Evolutionary conservation across 2,329 filamentous ascomycete species (phyloP).

Genomic region (Thelonectria olida): DNA sequence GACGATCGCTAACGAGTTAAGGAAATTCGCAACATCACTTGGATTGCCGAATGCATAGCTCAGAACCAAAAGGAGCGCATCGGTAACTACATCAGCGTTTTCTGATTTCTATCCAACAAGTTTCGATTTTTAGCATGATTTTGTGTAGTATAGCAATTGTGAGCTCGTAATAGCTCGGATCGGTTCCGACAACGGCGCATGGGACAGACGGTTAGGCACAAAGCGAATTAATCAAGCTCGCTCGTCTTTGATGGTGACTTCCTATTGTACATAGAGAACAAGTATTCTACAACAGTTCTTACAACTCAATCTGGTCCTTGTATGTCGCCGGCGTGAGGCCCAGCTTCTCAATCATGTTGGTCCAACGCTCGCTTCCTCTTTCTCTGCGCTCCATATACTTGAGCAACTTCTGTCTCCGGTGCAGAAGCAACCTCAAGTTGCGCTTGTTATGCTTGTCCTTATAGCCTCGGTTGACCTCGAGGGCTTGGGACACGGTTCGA

Average conservation of each 20-base stretch:
- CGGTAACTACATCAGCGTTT: slow-evolving; percentile 98
- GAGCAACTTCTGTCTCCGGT: slow-evolving; percentile 88
- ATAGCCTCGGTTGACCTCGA: slow-evolving; percentile 73
- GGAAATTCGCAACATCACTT: slow-evolving; percentile 99
- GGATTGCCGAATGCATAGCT: slow-evolving; percentile 99
- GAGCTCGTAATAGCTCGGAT: slow-evolving; percentile 50
- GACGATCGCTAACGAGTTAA: slow-evolving; percentile 53
- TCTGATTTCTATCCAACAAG: slow-evolving; percentile 61
- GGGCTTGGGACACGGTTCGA: slow-evolving; percentile 76
- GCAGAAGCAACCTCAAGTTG: slow-evolving; percentile 85
- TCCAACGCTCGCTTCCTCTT: slow-evolving; percentile 89
- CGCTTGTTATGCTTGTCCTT: slow-evolving; percentile 96
- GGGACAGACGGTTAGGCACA: slow-evolving; percentile 39
- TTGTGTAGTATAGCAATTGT: slow-evolving; percentile 55
- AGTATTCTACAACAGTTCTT: slow-evolving; percentile 52
- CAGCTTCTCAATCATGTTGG: slow-evolving; percentile 82
- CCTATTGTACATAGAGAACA: slow-evolving; percentile 62
- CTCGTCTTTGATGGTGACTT: slow-evolving; percentile 43
- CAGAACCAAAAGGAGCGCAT: slow-evolving; percentile 99
- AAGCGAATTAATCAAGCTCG: slow-evolving; percentile 37
- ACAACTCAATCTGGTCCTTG: slow-evolving; percentile 80
- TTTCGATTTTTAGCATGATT: slow-evolving; percentile 43
- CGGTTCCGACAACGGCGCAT: slow-evolving; percentile 45
- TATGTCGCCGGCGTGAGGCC: slow-evolving; percentile 89
- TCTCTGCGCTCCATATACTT: slow-evolving; percentile 90